Evolutionary conservation across 306 rosid genomes (phyloP).

Genomic region (Lablab purpureus): DNA sequence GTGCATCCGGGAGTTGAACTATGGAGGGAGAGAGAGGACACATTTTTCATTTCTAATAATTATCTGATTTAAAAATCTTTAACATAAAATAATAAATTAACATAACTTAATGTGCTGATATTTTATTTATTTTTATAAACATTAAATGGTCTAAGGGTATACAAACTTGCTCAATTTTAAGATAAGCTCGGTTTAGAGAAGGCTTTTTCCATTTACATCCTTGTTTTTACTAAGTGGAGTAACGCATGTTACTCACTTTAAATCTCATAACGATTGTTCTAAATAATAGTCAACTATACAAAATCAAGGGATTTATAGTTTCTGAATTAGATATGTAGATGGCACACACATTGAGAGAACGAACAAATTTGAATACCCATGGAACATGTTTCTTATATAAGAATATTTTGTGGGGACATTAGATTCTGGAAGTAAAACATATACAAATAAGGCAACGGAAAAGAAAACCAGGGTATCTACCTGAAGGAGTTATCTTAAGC

Average conservation of each 20-base stretch:
- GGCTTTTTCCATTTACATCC: neutral
- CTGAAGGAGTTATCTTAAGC: conserved; percentile 56
- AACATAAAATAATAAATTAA: neutral
- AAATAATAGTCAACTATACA: neutral
- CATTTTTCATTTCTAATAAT: neutral
- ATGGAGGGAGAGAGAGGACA: neutral
- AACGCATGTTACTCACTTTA: neutral
- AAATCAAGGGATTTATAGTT: neutral
- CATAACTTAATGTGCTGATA: neutral
- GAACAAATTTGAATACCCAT: neutral
- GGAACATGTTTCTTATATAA: neutral
- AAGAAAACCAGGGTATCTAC: neutral
- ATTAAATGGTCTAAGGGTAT: neutral
- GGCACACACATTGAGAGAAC: neutral
- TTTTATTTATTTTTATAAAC: conserved; percentile 6
- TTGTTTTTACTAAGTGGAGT: neutral
- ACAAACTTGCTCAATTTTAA: neutral
- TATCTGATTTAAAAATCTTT: neutral
- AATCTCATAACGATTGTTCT: conserved; percentile 1
- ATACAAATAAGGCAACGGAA: conserved; percentile 9
- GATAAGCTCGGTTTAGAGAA: neutral
- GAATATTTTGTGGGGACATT: neutral
- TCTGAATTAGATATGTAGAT: neutral
- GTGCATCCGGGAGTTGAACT: neutral
- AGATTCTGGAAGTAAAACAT: conserved; percentile 1